Evolutionary conservation across 148 eudicot species (phyloP).

Genomic region (Tetragonia tetragonoides): DNA sequence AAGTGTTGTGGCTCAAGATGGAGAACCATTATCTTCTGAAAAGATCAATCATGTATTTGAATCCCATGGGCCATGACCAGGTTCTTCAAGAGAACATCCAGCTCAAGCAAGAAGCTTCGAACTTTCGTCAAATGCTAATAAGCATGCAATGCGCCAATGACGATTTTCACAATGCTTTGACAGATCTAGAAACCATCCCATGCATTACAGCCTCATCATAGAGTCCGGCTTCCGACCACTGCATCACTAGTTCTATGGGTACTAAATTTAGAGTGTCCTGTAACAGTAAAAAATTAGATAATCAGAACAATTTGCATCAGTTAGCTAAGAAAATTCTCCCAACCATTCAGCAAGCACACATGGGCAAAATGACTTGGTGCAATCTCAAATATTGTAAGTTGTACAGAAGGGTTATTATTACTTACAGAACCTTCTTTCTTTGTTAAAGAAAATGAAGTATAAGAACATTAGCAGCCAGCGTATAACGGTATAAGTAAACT

Average conservation of each 20-base stretch:
- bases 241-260: constrained; percentile 4
- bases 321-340: neutral
- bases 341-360: neutral
- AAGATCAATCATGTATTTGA: constrained; percentile 14
- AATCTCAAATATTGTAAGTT: neutral
- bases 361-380: neutral
- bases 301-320: neutral
- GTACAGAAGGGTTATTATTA: no score
- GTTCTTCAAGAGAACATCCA: constrained; percentile 14
- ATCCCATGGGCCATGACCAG: constrained; percentile 18
- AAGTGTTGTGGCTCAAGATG: constrained; percentile 7
- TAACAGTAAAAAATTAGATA: neutral
- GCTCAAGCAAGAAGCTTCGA: constrained; percentile 25
- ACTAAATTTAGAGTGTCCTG: neutral
- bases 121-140: constrained; percentile 13
- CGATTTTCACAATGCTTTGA: constrained; percentile 14
- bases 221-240: neutral
- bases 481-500: no score
- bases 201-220: neutral
- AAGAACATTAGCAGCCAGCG: no score
- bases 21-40: constrained; percentile 15
- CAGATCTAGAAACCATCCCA: constrained; percentile 7
- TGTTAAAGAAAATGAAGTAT: no score
- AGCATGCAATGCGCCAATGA: constrained; percentile 8
- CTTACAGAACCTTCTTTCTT: no score